phyloP scores from a whole-genome alignment of 1,284 basidiomycete species.

The Prillingera fragicola region DNA sequence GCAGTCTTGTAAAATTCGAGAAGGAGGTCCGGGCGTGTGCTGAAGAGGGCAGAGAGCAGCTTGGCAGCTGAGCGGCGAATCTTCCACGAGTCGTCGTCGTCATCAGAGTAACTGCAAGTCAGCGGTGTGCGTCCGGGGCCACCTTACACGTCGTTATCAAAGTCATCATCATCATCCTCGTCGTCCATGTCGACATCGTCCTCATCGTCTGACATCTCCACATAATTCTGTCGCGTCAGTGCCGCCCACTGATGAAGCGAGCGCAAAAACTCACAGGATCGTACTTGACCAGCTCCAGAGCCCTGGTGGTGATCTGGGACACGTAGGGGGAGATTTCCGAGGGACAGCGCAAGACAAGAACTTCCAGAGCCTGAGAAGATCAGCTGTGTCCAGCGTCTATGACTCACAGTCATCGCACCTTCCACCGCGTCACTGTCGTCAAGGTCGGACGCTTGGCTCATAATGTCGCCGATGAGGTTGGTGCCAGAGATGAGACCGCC shows the following conservation, averaged over 20 bases:
- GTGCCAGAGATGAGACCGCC: conserved; percentile 31
- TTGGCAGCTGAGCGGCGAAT: conserved; percentile 90
- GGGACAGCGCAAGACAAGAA: conserved; percentile 74
- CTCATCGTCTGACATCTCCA: conserved; percentile 62
- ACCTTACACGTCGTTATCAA: conserved; percentile 70
- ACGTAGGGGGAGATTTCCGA: conserved; percentile 72
- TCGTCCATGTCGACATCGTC: conserved; percentile 56
- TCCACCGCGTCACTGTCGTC: conserved; percentile 41
- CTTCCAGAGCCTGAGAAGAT: conserved; percentile 65
- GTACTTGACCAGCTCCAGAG: conserved; percentile 76
- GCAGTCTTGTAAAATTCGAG: conserved; percentile 72
- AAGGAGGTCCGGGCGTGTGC: conserved; percentile 80
- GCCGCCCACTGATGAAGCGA: not conserved
- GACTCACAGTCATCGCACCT: conserved; percentile 33
- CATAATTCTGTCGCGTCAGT: conserved; percentile 65
- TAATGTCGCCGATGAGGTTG: conserved; percentile 21
- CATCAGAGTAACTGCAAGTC: conserved; percentile 75
- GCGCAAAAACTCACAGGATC: conserved; percentile 64
- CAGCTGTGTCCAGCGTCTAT: not conserved
- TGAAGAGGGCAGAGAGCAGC: conserved; percentile 74
- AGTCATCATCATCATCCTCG: conserved; percentile 43
- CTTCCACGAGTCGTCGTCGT: conserved; percentile 99
- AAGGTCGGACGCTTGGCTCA: conserved; percentile 28
- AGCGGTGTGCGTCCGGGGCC: conserved; percentile 55
- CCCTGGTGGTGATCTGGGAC: conserved; percentile 61